Base-by-base conservation (phyloP, 805 yeast genomes). In the Cyberlindnera xylosilytica region DNA sequence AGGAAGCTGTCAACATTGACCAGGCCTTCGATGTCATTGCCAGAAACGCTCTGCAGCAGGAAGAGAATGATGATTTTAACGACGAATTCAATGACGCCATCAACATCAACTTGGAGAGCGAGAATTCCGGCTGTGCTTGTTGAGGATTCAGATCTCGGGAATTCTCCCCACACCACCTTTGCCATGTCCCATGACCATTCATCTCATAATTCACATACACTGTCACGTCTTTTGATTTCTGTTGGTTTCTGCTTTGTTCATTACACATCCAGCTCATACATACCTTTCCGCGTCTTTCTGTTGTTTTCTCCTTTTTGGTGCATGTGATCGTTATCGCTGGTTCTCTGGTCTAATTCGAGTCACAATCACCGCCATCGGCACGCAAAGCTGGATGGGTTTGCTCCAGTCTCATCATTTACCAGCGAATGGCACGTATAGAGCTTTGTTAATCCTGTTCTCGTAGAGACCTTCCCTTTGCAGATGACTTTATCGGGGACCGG, bases 41-140 rank as follows among this genome's bases (percentile, higher is more conserved):
- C 24, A 78, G 96, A 57, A 88, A 87, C 69, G 99, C 98, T 0
- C 71, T 91, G 57, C 96, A 89, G 63, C 98, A 91, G 66, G 97
- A 89, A 62, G 96, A 87, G 58, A 83, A 86, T 41, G 87, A 87
- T 56, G 97, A 88, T 45, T 89, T 84, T 57, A 83, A 81, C 53
- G 97, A 90, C 57, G 98, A 91, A 65, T 91, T 89, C 63, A 85
- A 93, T 36, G 98, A 91, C 65, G 97, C 98, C 19, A 91, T 91
- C 51, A 91, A 91, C 64, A 91, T 91, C 57, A 93, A 88, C 61
- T 76, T 91, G 56, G 97, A 90, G 60, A 83, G 82, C 42, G 97
- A 89, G 27, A 51, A 48, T 38, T 47, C 46, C 26, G 46, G 49
- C 15, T 57, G 61, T 46, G 57, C 59, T 3, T 57, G 61, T 41